Percentiles rank a stretch among this genome's conserved stretches.
Evolutionary conservation across 2,329 filamentous ascomycete genomes (phyloP).

Genomic region (Sarocladiaceae sp.): DNA sequence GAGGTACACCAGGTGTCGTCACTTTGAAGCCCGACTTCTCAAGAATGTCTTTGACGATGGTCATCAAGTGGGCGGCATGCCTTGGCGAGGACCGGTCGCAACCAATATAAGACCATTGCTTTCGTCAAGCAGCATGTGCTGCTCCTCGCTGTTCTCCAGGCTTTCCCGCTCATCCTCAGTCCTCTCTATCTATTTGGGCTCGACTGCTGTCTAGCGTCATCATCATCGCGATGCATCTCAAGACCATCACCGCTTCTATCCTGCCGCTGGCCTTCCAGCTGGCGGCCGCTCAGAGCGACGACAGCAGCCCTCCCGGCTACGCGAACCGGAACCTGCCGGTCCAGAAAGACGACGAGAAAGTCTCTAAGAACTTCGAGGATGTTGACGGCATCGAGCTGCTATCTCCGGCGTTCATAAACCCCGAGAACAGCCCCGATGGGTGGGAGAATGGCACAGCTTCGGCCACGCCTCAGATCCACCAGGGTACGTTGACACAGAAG

Average conservation of each 20-base stretch:
- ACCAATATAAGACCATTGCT: no score
- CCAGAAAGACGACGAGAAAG: constrained; percentile 16
- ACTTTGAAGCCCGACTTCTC: no score
- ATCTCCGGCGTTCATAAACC: constrained; percentile 20
- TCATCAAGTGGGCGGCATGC: no score
- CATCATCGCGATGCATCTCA: not conserved
- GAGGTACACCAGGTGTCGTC: no score
- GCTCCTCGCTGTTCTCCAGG: no score
- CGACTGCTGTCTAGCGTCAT: no score
- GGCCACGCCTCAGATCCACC: constrained; percentile 17
- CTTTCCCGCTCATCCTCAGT: no score
- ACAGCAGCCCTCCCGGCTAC: constrained; percentile 14
- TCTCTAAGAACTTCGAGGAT: constrained; percentile 18
- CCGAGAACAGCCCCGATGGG: constrained; percentile 16
- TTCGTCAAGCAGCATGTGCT: no score
- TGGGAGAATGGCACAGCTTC: constrained; percentile 23
- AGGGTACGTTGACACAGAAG: not conserved
- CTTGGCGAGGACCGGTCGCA: no score
- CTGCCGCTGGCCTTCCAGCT: constrained; percentile 14
- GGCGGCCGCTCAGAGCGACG: constrained; percentile 12
- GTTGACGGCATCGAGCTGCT: constrained; percentile 17
- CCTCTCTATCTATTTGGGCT: no score
- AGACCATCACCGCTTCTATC: constrained; percentile 10
- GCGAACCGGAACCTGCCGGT: constrained; percentile 19
- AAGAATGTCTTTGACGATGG: no score